A percentile compares a stretch with the other conserved stretches of the same genome.
phyloP scores from a whole-genome alignment of 495 filamentous ascomycete species.

The Penicillium flavigenum region DNA sequence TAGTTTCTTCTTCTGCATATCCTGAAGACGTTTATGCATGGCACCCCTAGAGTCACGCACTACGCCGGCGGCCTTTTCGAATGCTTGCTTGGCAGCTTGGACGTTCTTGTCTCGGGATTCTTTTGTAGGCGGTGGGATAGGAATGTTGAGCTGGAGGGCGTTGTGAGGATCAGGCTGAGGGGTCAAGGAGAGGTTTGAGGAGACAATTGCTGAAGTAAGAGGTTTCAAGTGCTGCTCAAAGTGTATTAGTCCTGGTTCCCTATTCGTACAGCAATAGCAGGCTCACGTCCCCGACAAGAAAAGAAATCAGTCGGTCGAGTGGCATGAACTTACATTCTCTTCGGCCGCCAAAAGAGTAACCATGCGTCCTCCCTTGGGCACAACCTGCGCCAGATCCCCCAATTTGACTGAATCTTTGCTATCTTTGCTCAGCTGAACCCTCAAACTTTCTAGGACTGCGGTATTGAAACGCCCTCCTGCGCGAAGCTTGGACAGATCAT shows the following conservation, averaged over 20 bases:
- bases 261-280: not conserved
- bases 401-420: constrained; percentile 51
- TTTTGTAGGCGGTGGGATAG: constrained; percentile 66
- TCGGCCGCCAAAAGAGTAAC: constrained; percentile 65
- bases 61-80: constrained; percentile 54
- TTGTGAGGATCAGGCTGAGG: constrained; percentile 69
- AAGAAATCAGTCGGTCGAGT: not conserved
- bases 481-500: constrained; percentile 65
- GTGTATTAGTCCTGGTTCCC: constrained; percentile 2
- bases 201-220: constrained; percentile 66
- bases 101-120: constrained; percentile 57
- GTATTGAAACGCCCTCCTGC: constrained; percentile 69
- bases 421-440: constrained; percentile 59
- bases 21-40: constrained; percentile 66
- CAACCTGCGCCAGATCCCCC: constrained; percentile 72
- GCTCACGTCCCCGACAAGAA: not conserved
- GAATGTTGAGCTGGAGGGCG: constrained; percentile 67
- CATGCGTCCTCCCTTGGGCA: constrained; percentile 67
- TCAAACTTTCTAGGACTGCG: constrained; percentile 61
- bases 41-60: constrained; percentile 56
- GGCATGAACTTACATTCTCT: constrained; percentile 51
- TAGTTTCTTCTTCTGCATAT: constrained; percentile 54
- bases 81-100: constrained; percentile 57
- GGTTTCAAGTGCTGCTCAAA: constrained; percentile 62
- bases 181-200: constrained; percentile 66